Evolutionary conservation across 805 yeast genomes (phyloP), one percentile per base, ranked within the genome.

Genomic region (Debaryomyces tyrocola): DNA sequence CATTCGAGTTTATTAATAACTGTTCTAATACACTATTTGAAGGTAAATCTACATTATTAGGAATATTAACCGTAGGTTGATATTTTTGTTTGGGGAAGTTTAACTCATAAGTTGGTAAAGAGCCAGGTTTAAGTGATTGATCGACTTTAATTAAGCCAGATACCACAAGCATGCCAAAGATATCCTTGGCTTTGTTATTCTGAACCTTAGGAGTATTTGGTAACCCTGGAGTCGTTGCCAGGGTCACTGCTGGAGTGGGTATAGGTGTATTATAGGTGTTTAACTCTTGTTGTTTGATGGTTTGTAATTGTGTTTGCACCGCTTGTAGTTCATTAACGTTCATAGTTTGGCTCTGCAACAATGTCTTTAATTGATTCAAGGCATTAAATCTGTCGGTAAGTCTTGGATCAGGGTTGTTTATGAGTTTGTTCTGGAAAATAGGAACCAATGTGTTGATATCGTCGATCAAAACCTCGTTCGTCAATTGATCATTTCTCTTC

Each of bases 361-460:
- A 66, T 14, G 44, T 52, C 33, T 69, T 66, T 45, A 80, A 64
- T 51, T 78, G 77, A 33, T 61, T 60, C 50, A 80, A 67, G 4
- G 80, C 77, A 34, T 69, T 67, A 44, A 68, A 66, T 38, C 80
- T 63, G 37, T 73, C 80, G 21, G 57, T 58, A 1, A 78, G 68
- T 51, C 76, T 76, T 10, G 58, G 41, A 49, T 76, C 77, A 15
- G 71, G 67, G 36, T 63, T 67, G 24, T 58, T 47, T 11, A 53
- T 46, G 36, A 75, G 50, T 50, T 77, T 72, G 31, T 60, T 59
- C 48, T 73, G 71, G 45, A 79, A 75, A 33, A 77, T 54, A 7
- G 74, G 71, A 15, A 77, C 59, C 33, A 80, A 60, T 18, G 59
- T 57, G 49, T 68, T 63, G 33, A 72, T 69, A 45, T 66, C 72